These are phyloP conservation scores for Globisporangium ultimum DNA, from an alignment of 352 stramenopile genomes.

Conservation along the genomic window DNA sequence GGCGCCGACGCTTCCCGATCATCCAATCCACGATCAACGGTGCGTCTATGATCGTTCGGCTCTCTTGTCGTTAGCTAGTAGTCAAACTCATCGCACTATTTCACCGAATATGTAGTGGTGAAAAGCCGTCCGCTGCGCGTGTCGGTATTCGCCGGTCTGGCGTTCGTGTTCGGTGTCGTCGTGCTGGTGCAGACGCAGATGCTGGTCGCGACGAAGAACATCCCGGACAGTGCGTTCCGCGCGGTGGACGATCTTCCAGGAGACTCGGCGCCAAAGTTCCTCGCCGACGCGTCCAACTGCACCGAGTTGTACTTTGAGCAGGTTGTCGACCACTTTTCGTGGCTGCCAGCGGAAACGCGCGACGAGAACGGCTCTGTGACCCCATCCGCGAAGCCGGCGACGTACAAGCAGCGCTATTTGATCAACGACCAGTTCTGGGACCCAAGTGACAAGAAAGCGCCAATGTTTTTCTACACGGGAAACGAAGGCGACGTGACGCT, in stretches of 20 bases:
- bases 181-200: conserved; percentile 73
- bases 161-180: conserved; percentile 54
- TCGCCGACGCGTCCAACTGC: conserved; percentile 67
- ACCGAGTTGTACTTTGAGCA: conserved; percentile 86
- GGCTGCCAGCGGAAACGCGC: conserved; percentile 19
- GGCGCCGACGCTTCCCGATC: conserved; percentile 16
- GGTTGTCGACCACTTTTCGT: conserved; percentile 89
- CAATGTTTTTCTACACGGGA: conserved; percentile 93
- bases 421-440: conserved; percentile 87
- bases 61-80: background rate
- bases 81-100: background rate
- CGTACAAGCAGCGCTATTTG: conserved; percentile 88
- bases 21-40: conserved; percentile 14
- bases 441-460: conserved; percentile 51
- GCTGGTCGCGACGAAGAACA: conserved; percentile 36
- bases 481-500: conserved; percentile 94
- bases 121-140: conserved; percentile 33
- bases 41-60: background rate
- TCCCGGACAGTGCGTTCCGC: conserved; percentile 35
- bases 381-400: conserved; percentile 29
- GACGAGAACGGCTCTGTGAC: conserved; percentile 1
- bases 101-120: background rate
- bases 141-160: conserved; percentile 37
- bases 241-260: conserved; percentile 12
- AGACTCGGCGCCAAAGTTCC: conserved; percentile 15